Evolutionary conservation across 2,329 filamentous ascomycete species (phyloP), one percentile per base, ranked within the genome.

Genomic region (Cladophialophora exuberans): DNA sequence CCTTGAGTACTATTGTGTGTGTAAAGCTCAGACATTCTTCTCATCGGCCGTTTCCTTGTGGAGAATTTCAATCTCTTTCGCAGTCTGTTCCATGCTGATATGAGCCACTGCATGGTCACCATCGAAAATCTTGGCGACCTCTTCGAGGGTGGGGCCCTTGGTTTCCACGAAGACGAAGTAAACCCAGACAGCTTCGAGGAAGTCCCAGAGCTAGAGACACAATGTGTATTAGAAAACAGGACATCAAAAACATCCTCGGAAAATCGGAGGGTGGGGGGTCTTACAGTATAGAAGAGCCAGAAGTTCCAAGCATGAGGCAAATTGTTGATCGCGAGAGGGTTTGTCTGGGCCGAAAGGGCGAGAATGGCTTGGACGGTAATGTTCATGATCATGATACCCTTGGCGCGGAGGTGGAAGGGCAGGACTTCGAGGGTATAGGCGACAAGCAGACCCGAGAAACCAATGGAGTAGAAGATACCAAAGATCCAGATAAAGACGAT

Each of bases 91-190:
- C 39, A 53, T 33, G 50, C 50, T 53, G 50, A 53, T 36, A 46
- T 53, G 50, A 53, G 50, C 50, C 62, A 67, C 63, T 1, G 64
- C 64, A 44, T 63, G 62, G 20, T 48, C 49, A 4, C 61, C 46
- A 46, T 58, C 56, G 35, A 92, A 92, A 60, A 91, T 85, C 11
- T 83, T 82, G 61, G 89, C 87, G 69, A 90, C 85, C 67, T 91
- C 87, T 66, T 92, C 88, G 39, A 83, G 73, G 28, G 76, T 79
- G 47, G 76, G 72, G 46, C 74, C 73, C 64, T 76, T 77, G 10
- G 78, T 81, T 65, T 80, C 77, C 0, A 76, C 86, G 62, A 83
- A 84, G 11, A 79, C 68, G 61, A 90, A 76, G 67, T 82, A 82
- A 1, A 81, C 73, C 7, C 67, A 43, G 6, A 63, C 36, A 11